Evolutionary conservation across 768 basidiomycete species (phyloP).

Genomic region (Clavaria fumosa): DNA sequence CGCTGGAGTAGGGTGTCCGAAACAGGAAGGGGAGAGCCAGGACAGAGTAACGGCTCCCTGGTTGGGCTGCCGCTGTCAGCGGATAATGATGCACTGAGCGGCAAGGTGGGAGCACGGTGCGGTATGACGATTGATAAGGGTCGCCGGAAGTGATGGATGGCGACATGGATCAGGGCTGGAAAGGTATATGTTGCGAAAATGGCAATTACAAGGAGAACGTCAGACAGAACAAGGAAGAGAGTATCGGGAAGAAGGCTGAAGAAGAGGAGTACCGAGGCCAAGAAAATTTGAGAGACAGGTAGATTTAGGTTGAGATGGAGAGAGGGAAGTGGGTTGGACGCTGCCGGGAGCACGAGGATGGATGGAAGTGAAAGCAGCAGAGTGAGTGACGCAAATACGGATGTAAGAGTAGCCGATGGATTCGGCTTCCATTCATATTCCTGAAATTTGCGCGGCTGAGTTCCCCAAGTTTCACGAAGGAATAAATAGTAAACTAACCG

Average conservation of each 20-base stretch:
- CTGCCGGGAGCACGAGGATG: conserved; percentile 43
- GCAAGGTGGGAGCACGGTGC: conserved; percentile 17
- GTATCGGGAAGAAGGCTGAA: conserved; percentile 26
- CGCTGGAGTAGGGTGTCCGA: conserved; percentile 71
- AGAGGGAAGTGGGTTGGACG: conserved; percentile 37
- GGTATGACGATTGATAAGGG: conserved; percentile 76
- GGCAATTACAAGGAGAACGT: conserved; percentile 33
- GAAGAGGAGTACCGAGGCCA: conserved; percentile 30
- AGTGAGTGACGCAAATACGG: too few species aligned
- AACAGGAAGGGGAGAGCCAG: conserved; percentile 17
- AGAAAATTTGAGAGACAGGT: conserved; percentile 27
- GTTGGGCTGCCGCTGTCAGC: conserved; percentile 8
- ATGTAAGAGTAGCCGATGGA: too few species aligned
- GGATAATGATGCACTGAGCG: conserved; percentile 15
- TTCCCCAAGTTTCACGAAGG: too few species aligned
- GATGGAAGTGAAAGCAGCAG: conserved; percentile 46
- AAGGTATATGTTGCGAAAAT: conserved; percentile 40
- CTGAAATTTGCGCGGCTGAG: too few species aligned
- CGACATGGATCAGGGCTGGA: conserved; percentile 60
- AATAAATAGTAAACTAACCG: conserved; percentile 17
- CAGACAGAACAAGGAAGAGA: conserved; percentile 27
- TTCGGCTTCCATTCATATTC: too few species aligned
- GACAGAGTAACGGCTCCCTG: too few species aligned
- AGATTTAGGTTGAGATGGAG: conserved; percentile 23
- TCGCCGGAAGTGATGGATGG: conserved; percentile 68